Conservation (phyloP, 78 protist species). For the Creolimax fragrantissima region DNA sequence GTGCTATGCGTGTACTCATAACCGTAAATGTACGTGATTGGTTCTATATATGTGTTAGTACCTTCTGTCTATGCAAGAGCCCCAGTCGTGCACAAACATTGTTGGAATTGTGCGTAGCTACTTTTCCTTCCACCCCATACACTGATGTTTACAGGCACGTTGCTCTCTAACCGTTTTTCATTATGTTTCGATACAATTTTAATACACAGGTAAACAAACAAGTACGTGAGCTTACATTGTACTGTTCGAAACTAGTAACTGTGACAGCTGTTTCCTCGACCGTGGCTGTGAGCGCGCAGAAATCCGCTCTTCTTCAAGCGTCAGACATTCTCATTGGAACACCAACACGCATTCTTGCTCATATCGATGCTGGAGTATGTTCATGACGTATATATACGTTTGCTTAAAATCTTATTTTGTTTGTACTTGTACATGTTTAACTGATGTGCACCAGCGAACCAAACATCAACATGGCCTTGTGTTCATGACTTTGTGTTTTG, state of each 20-base stretch:
- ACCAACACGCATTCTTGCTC: conserved; percentile 55
- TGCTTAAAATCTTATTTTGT: too few species aligned
- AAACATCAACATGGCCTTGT: too few species aligned
- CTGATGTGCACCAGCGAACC: too few species aligned
- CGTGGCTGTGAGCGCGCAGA: conserved; percentile 5
- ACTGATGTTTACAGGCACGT: too few species aligned
- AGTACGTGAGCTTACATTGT: neutral
- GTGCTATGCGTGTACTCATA: neutral
- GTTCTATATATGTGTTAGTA: neutral
- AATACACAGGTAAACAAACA: neutral
- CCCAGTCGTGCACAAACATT: too few species aligned
- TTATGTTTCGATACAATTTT: too few species aligned
- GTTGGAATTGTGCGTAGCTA: too few species aligned
- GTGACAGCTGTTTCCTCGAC: neutral
- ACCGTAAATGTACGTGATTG: neutral
- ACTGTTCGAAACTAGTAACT: neutral
- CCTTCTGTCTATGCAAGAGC: too few species aligned
- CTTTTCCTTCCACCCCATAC: too few species aligned
- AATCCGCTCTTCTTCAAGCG: conserved; percentile 14
- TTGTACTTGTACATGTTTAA: too few species aligned
- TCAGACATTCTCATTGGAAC: conserved; percentile 63
- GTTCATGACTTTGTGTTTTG: too few species aligned
- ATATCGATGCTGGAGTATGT: conserved; percentile 24
- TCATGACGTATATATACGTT: neutral
- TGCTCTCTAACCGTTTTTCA: too few species aligned